These are phyloP conservation scores for Erucastrum elatum DNA, from an alignment of 345 rosid species.

Conservation along the genomic window DNA sequence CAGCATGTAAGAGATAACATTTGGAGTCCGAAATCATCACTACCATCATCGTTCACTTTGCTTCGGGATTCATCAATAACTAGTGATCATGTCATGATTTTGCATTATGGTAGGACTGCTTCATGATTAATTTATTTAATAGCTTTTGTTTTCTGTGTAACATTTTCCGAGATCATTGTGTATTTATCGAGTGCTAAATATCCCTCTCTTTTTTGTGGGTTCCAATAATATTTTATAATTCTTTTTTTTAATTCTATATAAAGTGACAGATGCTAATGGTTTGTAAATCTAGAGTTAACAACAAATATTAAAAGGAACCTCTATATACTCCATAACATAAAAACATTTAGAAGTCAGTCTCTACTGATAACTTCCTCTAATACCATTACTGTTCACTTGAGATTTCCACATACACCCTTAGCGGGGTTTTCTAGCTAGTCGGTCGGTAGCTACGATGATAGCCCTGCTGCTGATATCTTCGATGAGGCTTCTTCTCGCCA, in stretches of 20 bases:
- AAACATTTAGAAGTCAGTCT: not conserved
- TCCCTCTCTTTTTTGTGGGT: conserved; percentile 26
- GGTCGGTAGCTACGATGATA: conserved; percentile 60
- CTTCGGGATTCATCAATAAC: conserved; percentile 62
- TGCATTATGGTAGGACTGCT: conserved; percentile 70
- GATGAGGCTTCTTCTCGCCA: conserved; percentile 64
- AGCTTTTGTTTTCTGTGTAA: not conserved
- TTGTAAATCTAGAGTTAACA: not conserved
- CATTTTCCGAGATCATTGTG: conserved; percentile 24
- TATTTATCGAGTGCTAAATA: conserved; percentile 27
- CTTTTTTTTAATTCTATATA: not conserved
- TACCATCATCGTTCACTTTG: conserved; percentile 56
- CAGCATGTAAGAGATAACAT: conserved; percentile 90
- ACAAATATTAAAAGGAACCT: not conserved
- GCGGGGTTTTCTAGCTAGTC: conserved; percentile 90
- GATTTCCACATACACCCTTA: conserved; percentile 63
- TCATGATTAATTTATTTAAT: not conserved
- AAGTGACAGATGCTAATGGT: not conserved
- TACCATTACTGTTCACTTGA: not conserved
- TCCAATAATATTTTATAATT: not conserved
- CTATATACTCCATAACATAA: not conserved
- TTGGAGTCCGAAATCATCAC: conserved; percentile 69
- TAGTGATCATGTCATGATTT: conserved; percentile 79
- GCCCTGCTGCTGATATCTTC: conserved; percentile 76
- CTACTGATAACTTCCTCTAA: not conserved